Base-by-base conservation (phyloP, 164 flowering plant species). In the Chimonanthus praecox region DNA sequence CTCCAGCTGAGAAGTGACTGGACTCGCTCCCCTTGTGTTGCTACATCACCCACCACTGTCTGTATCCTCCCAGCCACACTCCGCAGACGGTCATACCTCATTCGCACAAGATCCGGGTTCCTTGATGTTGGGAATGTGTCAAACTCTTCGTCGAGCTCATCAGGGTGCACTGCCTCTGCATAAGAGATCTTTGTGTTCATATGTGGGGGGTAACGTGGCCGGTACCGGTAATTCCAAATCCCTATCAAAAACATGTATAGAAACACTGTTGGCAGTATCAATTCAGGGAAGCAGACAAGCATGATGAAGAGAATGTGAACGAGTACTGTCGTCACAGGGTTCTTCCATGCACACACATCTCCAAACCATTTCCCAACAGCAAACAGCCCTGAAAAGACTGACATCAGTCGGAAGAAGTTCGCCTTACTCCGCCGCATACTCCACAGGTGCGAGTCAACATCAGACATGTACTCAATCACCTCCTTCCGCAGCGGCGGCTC, bases 401-500 rank as follows among this genome's bases (percentile, higher is more conserved):
- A 71, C 92, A 94, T 86, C 47, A 94, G 82, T 2, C 98, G 79
- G 79, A 88, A 89, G 79, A 91, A 94, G 70, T 92, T 94, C 3
- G 97, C 98, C 79, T 91, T 94, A 85, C 97, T 92, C n/a, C 90
- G 74, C 0, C 97, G 81, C 97, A 90, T 88, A 82, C 97, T 92
- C 98, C 98, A 94, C 8, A 94, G 81, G 82, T 91, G 98, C 0
- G 97, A 88, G 71, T 94, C 89, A 70, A 86, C 92, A 80, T 94
- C 97, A 48, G 94, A 90, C 98, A 94, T 90, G 83, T 92, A 94
- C 73, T 94, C 98, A n/a, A 94, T 88, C 63, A 94, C 92, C 83
- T 94, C 98, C 78, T 84, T 90, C 62, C 97, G 82, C 3, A 94
- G 88, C 0, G 98, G 94, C 2, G 98, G 98, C 79, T 94, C 98